Evolutionary conservation across 805 yeast species (phyloP), one percentile per base, ranked within the genome.

Genomic region (Candida ipomoeae): DNA sequence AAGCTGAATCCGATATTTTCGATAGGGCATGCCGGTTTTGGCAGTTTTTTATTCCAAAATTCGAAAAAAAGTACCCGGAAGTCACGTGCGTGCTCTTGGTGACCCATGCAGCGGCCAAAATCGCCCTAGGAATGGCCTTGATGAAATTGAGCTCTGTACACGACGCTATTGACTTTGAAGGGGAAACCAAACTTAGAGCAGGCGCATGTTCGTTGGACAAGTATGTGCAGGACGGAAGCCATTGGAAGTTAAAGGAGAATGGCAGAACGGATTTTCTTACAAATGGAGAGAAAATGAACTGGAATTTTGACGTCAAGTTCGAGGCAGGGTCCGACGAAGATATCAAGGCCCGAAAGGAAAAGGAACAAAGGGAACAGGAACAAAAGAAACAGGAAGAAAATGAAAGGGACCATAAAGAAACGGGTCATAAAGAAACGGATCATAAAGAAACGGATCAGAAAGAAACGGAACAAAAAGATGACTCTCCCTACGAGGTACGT

Each of bases 291-390:
- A 97, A 90, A 65, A 89, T 89, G 95, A 84, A 88, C 62, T 91
- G 97, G 97, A 82, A 84, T 59, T 92, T 90, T 71, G 81, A 79
- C 60, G 74, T 67, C 50, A 82, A 81, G 17, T 84, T 80, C 57
- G 96, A 89, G 69, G 96, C 97, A 5, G 97, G 97, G 10, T 87
- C 96, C 3, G 89, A 84, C 55, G 96, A 85, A 46, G 97, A 90
- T 66, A 82, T 89, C 48, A 81, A 78, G 56, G 78, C 80, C 14
- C 76, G 90, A 26, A 32, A 40, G 57, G 50, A 48, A 52, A 46
- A 44, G 51, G 50, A 2, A 37, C 48, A 46, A n/a, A 34, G 15
- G 17, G 36, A 34, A 6, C 7, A 14, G 10, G 10, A 34, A 6
- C 15, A 11, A 13, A 2, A 1, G 23, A 11, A 13, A 51, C 43